Conservation (phyloP, 805 yeast species). For the Candida rishiriensis region DNA sequence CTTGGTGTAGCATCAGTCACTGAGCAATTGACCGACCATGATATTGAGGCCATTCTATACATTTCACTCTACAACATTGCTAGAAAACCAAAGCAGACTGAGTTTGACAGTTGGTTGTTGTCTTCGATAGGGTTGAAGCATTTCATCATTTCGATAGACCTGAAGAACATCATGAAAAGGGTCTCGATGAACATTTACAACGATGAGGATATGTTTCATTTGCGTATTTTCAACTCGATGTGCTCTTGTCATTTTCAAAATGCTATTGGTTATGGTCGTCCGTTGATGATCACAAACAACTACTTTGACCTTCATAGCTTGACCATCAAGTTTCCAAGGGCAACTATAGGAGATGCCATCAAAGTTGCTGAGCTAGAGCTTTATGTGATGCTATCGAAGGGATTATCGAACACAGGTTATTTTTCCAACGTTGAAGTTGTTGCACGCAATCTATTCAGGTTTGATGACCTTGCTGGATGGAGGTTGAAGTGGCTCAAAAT, state of each 20-base stretch:
- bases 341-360: slow-evolving; percentile 51
- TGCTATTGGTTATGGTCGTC: slow-evolving; percentile 46
- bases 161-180: slow-evolving; percentile 36
- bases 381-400: slow-evolving; percentile 22
- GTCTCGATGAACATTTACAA: slow-evolving; percentile 23
- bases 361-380: slow-evolving; percentile 48
- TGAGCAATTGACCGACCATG: slow-evolving; percentile 53
- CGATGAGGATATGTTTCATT: slow-evolving; percentile 44
- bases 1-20: slow-evolving; percentile 46
- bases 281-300: slow-evolving; percentile 36
- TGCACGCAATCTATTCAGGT: slow-evolving; percentile 18
- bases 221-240: slow-evolving; percentile 50
- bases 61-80: slow-evolving; percentile 51
- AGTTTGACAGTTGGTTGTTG: slow-evolving; percentile 48
- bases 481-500: slow-evolving; percentile 39
- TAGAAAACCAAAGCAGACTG: slow-evolving; percentile 49
- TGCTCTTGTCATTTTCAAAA: slow-evolving; percentile 48
- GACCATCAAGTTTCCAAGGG: slow-evolving; percentile 43
- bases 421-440: neutral
- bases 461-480: slow-evolving; percentile 43
- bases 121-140: slow-evolving; percentile 50
- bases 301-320: slow-evolving; percentile 39
- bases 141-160: slow-evolving; percentile 42
- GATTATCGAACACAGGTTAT: slow-evolving; percentile 7
- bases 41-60: slow-evolving; percentile 55